Evolutionary conservation across 2,329 filamentous ascomycete genomes (phyloP), one percentile per base, ranked within the genome.

Genomic region (Aulographum hederae): DNA sequence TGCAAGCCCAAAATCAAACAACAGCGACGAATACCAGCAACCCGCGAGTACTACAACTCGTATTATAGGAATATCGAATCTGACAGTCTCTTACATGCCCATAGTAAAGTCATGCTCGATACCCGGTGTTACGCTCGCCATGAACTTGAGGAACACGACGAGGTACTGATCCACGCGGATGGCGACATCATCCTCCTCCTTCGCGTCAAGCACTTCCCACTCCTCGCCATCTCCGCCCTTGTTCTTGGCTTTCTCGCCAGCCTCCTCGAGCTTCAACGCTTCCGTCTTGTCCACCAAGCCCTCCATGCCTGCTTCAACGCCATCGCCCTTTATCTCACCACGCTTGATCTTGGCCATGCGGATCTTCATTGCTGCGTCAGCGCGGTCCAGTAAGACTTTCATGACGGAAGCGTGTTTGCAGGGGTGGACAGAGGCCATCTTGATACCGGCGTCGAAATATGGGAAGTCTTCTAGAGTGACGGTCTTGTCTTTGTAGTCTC

Each of bases 61-160:
- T n/a, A n/a, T n/a, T n/a, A n/a, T n/a, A n/a, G n/a, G n/a, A n/a
- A n/a, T n/a, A n/a, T n/a, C n/a, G n/a, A n/a, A n/a, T n/a, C n/a
- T n/a, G n/a, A n/a, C n/a, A n/a, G 21, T 14, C 8, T 17, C 33
- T 63, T 63, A 93, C 25, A 93, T 75, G 4, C 82, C 80, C 84
- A 94, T 94, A 1, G 86, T 95, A 53, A 91, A 94, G 52, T 95
- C 86, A 53, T 94, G 82, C 57, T 95, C 86, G 53, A 98, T 95
- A 30, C 85, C 85, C 4, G 89, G 89, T 12, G 86, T 95, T 28
- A 98, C 89, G 45, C 61, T 56, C 42, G 60, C 60, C 59, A 64
- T 63, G 48, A 78, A 79, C 67, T 89, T 89, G 36, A 89, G 59
- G 54, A 89, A 89, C 3, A 89, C 80, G 11, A 89, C 76, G 18